Evolutionary conservation across 139 green algal species (phyloP).

Genomic region (Auxenochlorella pyrenoidosa): DNA sequence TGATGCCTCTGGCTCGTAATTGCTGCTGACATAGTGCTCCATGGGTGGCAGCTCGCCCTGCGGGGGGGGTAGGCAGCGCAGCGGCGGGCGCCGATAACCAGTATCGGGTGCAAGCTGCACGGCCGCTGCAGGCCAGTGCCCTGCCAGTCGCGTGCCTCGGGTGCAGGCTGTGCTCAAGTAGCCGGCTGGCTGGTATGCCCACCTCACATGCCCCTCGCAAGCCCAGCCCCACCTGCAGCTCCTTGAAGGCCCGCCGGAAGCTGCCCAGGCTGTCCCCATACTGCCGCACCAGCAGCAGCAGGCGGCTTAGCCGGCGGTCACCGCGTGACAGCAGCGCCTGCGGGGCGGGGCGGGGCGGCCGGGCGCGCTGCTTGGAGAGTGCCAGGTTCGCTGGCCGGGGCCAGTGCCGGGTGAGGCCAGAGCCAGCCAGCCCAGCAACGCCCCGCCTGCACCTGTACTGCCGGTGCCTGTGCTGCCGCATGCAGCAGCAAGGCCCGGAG

Average conservation of each 20-base stretch:
- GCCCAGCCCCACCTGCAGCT: slow-evolving; percentile 7
- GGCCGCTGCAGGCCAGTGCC: too few species aligned
- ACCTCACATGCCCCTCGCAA: too few species aligned
- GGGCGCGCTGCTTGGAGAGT: too few species aligned
- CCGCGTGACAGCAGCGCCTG: slow-evolving; percentile 61
- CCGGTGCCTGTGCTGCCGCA: neutral
- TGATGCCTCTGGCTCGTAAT: slow-evolving; percentile 18
- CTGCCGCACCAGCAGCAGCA: slow-evolving; percentile 48
- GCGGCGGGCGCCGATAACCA: too few species aligned
- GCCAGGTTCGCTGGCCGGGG: too few species aligned
- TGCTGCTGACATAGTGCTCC: slow-evolving; percentile 47
- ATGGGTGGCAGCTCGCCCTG: slow-evolving; percentile 52
- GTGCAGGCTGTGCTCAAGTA: too few species aligned
- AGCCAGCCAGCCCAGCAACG: too few species aligned
- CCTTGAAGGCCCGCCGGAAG: slow-evolving; percentile 61
- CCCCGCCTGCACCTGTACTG: too few species aligned
- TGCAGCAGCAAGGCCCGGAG: neutral
- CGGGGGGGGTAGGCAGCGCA: neutral
- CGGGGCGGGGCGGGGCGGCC: neutral
- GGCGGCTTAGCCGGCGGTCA: slow-evolving; percentile 46
- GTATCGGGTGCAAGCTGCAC: too few species aligned
- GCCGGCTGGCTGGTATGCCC: too few species aligned
- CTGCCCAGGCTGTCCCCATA: slow-evolving; percentile 52
- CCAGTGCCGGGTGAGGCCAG: too few species aligned
- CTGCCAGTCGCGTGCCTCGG: too few species aligned